These are phyloP conservation scores for Micractinium conductrix DNA, from an alignment of 139 green algal species.

Conservation along the genomic window DNA sequence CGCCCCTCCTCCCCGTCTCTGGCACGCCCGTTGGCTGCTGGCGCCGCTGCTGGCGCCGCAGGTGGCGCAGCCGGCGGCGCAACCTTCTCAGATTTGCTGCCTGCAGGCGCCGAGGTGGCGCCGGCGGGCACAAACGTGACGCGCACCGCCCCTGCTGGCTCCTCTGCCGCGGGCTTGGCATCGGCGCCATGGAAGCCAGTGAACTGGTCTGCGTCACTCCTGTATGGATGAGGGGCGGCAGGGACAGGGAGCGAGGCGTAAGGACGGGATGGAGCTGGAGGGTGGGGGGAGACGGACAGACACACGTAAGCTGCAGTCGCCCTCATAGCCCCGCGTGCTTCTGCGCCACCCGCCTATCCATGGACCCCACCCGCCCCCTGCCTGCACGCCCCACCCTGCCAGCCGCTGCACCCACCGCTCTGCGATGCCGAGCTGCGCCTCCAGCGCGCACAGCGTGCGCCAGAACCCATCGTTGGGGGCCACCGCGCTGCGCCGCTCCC, in stretches of 20 bases:
- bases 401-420: conserved; percentile 56
- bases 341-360: too few species aligned
- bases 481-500: conserved; percentile 60
- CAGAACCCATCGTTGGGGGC: conserved; percentile 86
- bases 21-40: neutral
- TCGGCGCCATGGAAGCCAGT: conserved; percentile 55
- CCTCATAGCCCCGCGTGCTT: too few species aligned
- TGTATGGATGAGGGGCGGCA: neutral
- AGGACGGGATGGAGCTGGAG: neutral
- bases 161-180: conserved; percentile 46
- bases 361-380: too few species aligned
- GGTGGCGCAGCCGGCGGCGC: neutral
- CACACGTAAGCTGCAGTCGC: too few species aligned
- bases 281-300: too few species aligned
- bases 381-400: neutral
- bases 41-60: neutral
- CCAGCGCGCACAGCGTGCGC: conserved; percentile 73
- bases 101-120: conserved; percentile 1
- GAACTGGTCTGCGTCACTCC: conserved; percentile 58
- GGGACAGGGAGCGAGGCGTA: too few species aligned
- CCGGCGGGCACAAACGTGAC: conserved; percentile 44
- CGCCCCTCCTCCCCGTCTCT: neutral
- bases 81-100: neutral
- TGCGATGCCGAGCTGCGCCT: conserved; percentile 73
- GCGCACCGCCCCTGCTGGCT: conserved; percentile 53